Conservation (phyloP, 768 basidiomycete species). For the button mushroom (Agaricus bisporus) region DNA sequence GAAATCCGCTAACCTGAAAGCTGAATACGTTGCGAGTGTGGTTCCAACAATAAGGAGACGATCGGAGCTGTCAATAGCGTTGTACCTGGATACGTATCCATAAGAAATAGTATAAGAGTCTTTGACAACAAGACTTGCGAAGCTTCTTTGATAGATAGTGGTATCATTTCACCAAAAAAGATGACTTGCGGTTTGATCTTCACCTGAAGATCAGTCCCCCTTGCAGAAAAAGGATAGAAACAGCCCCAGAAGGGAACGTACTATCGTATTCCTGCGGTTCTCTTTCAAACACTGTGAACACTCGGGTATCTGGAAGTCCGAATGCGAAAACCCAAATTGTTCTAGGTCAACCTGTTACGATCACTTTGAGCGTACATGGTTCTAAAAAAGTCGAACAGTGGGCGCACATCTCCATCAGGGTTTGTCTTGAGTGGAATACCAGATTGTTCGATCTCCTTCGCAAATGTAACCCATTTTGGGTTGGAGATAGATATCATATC, state of each 20-base stretch:
- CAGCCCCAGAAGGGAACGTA: conserved; percentile 23
- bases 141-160: conserved; percentile 51
- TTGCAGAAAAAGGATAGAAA: neutral
- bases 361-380: neutral
- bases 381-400: neutral
- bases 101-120: neutral
- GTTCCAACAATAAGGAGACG: conserved; percentile 81
- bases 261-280: conserved; percentile 53
- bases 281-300: conserved; percentile 64
- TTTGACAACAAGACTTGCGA: conserved; percentile 49
- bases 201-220: neutral
- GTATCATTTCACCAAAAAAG: conserved; percentile 90
- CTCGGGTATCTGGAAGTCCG: conserved; percentile 72
- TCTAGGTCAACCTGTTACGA: conserved; percentile 66
- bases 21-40: conserved; percentile 89
- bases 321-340: conserved; percentile 61
- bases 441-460: conserved; percentile 54
- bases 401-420: conserved; percentile 85
- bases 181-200: conserved; percentile 79
- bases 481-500: conserved; percentile 65
- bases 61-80: conserved; percentile 52
- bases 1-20: conserved; percentile 58
- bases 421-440: conserved; percentile 70
- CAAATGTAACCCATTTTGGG: conserved; percentile 71
- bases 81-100: conserved; percentile 34